Percentiles rank a stretch among this genome's conserved stretches.
phyloP scores from a whole-genome alignment of 352 stramenopile species.

The Aphanomyces stellatus region DNA sequence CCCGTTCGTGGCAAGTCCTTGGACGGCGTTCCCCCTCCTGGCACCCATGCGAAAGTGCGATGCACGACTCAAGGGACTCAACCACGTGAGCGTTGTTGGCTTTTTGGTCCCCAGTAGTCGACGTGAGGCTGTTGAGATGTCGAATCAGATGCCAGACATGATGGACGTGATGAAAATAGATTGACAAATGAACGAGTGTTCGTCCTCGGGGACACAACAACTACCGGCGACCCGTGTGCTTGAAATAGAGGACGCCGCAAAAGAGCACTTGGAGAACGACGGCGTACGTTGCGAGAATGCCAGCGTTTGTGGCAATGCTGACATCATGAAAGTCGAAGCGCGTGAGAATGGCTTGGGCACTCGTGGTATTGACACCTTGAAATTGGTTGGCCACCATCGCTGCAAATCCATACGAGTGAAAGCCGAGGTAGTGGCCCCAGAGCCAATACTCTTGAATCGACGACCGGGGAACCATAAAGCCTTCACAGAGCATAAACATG shows the following conservation, averaged over 20 bases:
- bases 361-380: constrained; percentile 8
- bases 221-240: constrained; percentile 42
- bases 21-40: no score
- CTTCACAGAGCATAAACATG: constrained; percentile 41
- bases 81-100: no score
- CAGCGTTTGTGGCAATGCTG: constrained; percentile 23
- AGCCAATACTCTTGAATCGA: constrained; percentile 36
- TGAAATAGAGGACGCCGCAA: constrained; percentile 39
- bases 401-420: constrained; percentile 48
- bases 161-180: no score
- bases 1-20: no score
- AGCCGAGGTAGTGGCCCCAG: constrained; percentile 49
- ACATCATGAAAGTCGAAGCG: constrained; percentile 25
- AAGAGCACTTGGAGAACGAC: constrained; percentile 31
- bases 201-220: no score
- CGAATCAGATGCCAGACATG: no score
- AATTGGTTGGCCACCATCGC: constrained; percentile 45
- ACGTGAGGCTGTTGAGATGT: no score
- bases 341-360: constrained; percentile 20
- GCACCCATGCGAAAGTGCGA: no score
- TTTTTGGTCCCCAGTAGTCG: no score
- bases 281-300: constrained; percentile 23
- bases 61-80: no score
- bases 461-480: constrained; percentile 36
- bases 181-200: no score